Conservation (phyloP, 2,329 filamentous ascomycete species). For the Scorias spongiosa region DNA sequence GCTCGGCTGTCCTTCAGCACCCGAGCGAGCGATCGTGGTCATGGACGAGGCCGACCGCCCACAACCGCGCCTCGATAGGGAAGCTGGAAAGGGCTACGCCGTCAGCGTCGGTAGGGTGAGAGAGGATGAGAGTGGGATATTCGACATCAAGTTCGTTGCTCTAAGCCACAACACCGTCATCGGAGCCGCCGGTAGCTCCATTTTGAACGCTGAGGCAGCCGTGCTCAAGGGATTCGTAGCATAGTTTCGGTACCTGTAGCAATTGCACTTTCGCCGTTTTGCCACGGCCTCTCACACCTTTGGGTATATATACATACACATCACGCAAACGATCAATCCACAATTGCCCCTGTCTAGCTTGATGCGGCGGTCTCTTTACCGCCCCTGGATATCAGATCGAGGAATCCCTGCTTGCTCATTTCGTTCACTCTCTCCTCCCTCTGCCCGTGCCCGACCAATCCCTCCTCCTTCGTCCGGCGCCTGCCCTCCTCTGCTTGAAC, state of each 20-base stretch:
- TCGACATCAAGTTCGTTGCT: conserved; percentile 89
- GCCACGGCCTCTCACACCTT: too few species aligned
- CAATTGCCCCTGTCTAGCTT: not conserved
- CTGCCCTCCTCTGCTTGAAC: conserved; percentile 72
- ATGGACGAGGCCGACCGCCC: conserved; percentile 83
- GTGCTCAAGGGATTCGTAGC: conserved; percentile 74
- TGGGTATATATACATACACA: too few species aligned
- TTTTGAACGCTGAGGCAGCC: conserved; percentile 85
- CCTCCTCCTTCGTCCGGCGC: conserved; percentile 50
- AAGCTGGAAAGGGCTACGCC: conserved; percentile 73
- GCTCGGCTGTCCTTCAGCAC: conserved; percentile 77
- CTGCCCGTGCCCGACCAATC: conserved; percentile 62
- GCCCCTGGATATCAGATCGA: conserved; percentile 65
- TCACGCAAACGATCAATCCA: too few species aligned
- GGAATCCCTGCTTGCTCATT: conserved; percentile 92
- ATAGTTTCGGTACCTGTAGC: conserved; percentile 1
- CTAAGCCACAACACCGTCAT: conserved; percentile 88
- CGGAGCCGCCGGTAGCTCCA: conserved; percentile 88
- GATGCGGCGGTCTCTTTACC: conserved; percentile 24
- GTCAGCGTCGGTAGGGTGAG: conserved; percentile 80
- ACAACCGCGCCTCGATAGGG: conserved; percentile 78
- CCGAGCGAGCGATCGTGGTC: conserved; percentile 64
- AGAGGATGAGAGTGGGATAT: conserved; percentile 74
- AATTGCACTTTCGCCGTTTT: too few species aligned
- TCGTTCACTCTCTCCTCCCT: conserved; percentile 82